Conservation (phyloP, 2,329 filamentous ascomycete genomes). For the Fusarium mexicanum region DNA sequence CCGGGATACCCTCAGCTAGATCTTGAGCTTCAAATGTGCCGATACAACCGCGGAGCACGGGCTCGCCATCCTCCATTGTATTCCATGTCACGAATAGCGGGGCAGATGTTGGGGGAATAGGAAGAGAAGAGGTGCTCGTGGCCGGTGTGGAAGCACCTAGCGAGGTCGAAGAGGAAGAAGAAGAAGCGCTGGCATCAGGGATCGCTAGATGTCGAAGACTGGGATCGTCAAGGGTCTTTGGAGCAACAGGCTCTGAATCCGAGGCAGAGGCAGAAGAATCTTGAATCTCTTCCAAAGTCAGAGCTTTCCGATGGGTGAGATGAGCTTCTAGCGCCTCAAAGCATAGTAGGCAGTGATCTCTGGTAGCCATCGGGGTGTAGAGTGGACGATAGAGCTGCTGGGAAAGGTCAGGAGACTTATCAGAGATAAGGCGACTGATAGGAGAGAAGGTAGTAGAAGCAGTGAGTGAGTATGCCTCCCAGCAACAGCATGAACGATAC, state of each 20-base stretch:
- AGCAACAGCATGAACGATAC: slow-evolving; percentile 21
- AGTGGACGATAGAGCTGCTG: not conserved
- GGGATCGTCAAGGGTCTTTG: slow-evolving; percentile 50
- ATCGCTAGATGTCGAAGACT: slow-evolving; percentile 55
- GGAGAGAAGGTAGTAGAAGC: slow-evolving; percentile 17
- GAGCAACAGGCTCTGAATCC: slow-evolving; percentile 22
- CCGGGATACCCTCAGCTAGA: slow-evolving; percentile 76
- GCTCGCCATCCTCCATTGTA: slow-evolving; percentile 59
- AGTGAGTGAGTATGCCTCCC: slow-evolving; percentile 7
- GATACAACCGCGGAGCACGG: slow-evolving; percentile 89
- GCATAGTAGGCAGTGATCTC: slow-evolving; percentile 89
- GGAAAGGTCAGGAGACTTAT: slow-evolving; percentile 13
- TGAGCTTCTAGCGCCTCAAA: slow-evolving; percentile 86
- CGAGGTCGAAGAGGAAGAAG: slow-evolving; percentile 53
- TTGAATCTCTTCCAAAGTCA: slow-evolving; percentile 75
- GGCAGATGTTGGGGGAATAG: slow-evolving; percentile 57
- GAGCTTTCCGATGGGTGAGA: slow-evolving; percentile 74
- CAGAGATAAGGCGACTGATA: slow-evolving; percentile 16
- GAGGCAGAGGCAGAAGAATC: slow-evolving; percentile 64
- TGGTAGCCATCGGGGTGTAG: slow-evolving; percentile 74
- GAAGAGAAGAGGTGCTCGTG: slow-evolving; percentile 55
- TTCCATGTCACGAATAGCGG: slow-evolving; percentile 98
- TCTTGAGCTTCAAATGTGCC: slow-evolving; percentile 88
- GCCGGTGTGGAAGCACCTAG: slow-evolving; percentile 57
- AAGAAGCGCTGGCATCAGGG: slow-evolving; percentile 45